Evolutionary conservation across 2,329 filamentous ascomycete species (phyloP).

Genomic region (Sordariomycetes sp.): DNA sequence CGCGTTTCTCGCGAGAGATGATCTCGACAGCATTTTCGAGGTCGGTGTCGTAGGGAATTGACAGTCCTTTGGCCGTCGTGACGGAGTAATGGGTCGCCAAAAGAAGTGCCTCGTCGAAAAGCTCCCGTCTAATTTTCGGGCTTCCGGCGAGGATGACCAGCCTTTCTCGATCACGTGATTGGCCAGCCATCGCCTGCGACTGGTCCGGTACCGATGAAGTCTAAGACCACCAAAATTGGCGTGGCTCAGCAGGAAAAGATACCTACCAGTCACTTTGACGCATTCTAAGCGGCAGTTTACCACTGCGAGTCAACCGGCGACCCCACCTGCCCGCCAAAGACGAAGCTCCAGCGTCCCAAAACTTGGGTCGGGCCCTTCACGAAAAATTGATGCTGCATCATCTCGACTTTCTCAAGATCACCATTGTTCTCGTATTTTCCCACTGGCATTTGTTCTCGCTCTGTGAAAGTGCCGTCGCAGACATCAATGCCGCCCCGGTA

Average conservation of each 20-base stretch:
- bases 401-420: background rate
- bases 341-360: too few species aligned
- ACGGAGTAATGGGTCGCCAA: slow-evolving; percentile 25
- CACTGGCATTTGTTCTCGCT: background rate
- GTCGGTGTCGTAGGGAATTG: slow-evolving; percentile 47
- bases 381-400: slow-evolving; percentile 3
- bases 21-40: slow-evolving; percentile 55
- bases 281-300: background rate
- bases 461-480: background rate
- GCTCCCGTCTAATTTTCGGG: slow-evolving; percentile 35
- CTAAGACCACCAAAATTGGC: background rate
- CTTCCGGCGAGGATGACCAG: slow-evolving; percentile 14
- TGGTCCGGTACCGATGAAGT: slow-evolving; percentile 1
- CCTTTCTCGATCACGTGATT: slow-evolving; percentile 25
- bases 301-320: too few species aligned
- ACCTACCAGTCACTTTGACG: too few species aligned
- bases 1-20: slow-evolving; percentile 48
- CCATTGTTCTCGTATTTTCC: background rate
- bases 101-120: slow-evolving; percentile 33
- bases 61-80: slow-evolving; percentile 33
- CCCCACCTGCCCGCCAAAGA: too few species aligned
- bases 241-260: too few species aligned
- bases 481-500: slow-evolving; percentile 56
- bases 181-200: background rate
- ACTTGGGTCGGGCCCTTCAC: background rate